phyloP scores from a whole-genome alignment of 306 rosid genomes.

The Fagus sylvatica region DNA sequence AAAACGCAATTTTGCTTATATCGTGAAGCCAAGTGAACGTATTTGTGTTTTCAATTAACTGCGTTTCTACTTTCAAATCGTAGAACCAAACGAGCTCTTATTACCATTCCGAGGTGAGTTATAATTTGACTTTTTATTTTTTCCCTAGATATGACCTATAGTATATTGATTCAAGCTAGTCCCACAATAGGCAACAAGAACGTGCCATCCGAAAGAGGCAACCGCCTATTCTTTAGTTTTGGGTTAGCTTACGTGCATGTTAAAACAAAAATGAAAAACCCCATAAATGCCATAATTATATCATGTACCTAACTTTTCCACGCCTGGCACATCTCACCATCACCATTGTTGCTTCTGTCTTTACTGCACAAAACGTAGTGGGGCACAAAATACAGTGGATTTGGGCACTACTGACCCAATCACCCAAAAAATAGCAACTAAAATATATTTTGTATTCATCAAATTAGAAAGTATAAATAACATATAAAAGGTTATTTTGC shows the following conservation, averaged over 20 bases:
- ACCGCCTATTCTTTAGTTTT: neutral
- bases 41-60: too few relatives aligned
- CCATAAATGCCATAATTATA: constrained; percentile 16
- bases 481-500: constrained; percentile 18
- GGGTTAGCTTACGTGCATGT: neutral
- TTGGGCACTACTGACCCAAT: constrained; percentile 22
- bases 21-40: too few relatives aligned
- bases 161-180: too few relatives aligned
- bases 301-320: constrained; percentile 27
- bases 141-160: too few relatives aligned
- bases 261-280: neutral
- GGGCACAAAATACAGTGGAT: constrained; percentile 1
- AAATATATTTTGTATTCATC: constrained; percentile 19
- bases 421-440: constrained; percentile 5
- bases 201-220: neutral
- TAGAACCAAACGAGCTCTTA: too few relatives aligned
- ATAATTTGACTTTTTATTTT: too few relatives aligned
- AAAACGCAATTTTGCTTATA: too few relatives aligned
- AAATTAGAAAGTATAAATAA: constrained; percentile 30
- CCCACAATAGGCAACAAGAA: neutral
- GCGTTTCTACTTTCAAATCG: too few relatives aligned
- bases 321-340: constrained; percentile 14
- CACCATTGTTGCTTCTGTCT: constrained; percentile 11
- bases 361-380: neutral
- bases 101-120: too few relatives aligned